Conservation (phyloP, 2,329 filamentous ascomycete genomes). For the Coniochaeta pulveracea region DNA sequence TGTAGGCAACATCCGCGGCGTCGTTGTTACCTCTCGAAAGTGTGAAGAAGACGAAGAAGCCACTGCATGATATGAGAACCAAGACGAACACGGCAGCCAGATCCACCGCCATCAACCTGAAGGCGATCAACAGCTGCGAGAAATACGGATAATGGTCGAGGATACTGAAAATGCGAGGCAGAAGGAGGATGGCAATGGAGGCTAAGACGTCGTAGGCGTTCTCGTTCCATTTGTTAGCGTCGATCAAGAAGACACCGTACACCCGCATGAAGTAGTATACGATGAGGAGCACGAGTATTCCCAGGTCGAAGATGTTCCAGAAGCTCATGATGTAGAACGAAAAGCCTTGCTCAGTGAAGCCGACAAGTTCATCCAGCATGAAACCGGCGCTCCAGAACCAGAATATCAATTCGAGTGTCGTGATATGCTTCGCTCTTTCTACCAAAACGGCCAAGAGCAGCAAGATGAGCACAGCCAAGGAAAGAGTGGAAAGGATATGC, state of each 20-base stretch:
- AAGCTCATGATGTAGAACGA: constrained; percentile 95
- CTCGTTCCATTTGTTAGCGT: constrained; percentile 62
- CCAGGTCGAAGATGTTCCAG: constrained; percentile 92
- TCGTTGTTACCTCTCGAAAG: constrained; percentile 63
- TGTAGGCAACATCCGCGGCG: constrained; percentile 69
- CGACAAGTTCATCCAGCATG: constrained; percentile 92
- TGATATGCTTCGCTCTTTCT: constrained; percentile 68
- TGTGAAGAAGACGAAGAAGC: constrained; percentile 92
- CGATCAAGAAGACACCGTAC: constrained; percentile 75
- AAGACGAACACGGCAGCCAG: constrained; percentile 74
- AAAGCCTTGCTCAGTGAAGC: constrained; percentile 94
- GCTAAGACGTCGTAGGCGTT: constrained; percentile 92
- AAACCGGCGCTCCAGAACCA: constrained; percentile 98
- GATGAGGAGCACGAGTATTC: constrained; percentile 75
- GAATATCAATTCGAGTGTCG: constrained; percentile 74
- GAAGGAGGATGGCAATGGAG: constrained; percentile 77
- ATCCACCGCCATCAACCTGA: constrained; percentile 87
- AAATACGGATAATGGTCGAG: constrained; percentile 95
- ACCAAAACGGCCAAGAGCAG: constrained; percentile 76
- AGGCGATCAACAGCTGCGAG: constrained; percentile 86
- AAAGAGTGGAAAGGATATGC: constrained; percentile 80
- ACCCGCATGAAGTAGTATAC: constrained; percentile 84
- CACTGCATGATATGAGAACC: constrained; percentile 79
- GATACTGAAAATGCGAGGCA: constrained; percentile 85
- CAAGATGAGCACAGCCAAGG: constrained; percentile 72